Conservation (phyloP, 1,284 basidiomycete species). For the Stereum hirsutum region DNA sequence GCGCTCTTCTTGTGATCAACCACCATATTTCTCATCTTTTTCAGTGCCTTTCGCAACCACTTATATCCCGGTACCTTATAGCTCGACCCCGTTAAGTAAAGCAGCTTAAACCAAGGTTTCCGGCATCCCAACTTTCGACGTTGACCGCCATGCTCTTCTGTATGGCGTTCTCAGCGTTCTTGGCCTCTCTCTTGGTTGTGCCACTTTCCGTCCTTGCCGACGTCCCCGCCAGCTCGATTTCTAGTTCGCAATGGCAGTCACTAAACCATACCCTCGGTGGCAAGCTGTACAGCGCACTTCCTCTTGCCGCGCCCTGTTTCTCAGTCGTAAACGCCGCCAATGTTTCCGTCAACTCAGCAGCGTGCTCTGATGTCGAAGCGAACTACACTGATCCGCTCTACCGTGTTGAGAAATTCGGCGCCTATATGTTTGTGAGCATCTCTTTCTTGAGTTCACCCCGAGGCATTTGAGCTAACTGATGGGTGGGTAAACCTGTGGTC, state of each 20-base stretch:
- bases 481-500: too few species aligned
- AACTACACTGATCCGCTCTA: constrained; percentile 14
- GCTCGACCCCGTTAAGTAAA: too few species aligned
- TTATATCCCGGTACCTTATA: too few species aligned
- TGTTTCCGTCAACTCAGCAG: constrained; percentile 15
- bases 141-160: too few species aligned
- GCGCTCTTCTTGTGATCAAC: too few species aligned
- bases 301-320: constrained; percentile 22
- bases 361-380: constrained; percentile 19
- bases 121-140: too few species aligned
- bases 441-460: neutral
- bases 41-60: too few species aligned
- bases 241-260: constrained; percentile 8
- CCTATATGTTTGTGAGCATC: constrained; percentile 20
- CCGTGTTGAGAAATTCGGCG: constrained; percentile 18
- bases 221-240: too few species aligned
- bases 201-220: too few species aligned
- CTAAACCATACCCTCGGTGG: constrained; percentile 24
- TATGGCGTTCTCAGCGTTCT: neutral
- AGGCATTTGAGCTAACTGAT: neutral
- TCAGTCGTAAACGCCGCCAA: constrained; percentile 14
- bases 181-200: too few species aligned
- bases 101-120: too few species aligned
- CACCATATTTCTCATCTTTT: too few species aligned
- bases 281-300: constrained; percentile 17